Percentiles rank a stretch among this genome's conserved stretches.
Conservation (phyloP, 306 rosid species). For the Erythrophleum fordii region DNA sequence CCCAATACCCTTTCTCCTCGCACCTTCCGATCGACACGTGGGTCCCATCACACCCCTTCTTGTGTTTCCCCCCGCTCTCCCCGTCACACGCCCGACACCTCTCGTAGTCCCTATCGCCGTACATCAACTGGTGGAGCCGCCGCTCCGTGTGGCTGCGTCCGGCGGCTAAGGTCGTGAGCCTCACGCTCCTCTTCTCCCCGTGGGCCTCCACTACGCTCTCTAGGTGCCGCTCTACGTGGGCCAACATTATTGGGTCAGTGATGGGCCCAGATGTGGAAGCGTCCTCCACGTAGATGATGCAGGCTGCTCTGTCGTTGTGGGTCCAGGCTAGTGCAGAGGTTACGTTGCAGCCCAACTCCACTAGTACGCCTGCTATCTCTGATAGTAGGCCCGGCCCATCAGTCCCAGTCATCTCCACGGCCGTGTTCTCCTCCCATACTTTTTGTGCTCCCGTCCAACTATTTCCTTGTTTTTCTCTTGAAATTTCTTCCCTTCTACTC, state of each 20-base stretch:
- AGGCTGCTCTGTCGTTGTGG: conserved; percentile 64
- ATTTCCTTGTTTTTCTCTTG: conserved; percentile 31
- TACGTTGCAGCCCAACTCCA: conserved; percentile 63
- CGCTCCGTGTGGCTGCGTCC: conserved; percentile 72
- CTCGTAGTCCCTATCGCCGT: conserved; percentile 66
- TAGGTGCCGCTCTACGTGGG: conserved; percentile 64
- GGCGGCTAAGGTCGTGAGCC: conserved; percentile 45
- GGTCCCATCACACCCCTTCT: conserved; percentile 71
- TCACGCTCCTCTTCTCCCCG: conserved; percentile 61
- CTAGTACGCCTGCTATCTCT: conserved; percentile 70
- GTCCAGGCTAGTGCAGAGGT: conserved; percentile 81
- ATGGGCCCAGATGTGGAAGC: conserved; percentile 61
- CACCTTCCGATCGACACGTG: conserved; percentile 66
- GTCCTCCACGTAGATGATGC: conserved; percentile 68
- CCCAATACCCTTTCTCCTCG: conserved; percentile 73
- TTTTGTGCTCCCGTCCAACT: conserved; percentile 31
- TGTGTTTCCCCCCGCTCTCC: conserved; percentile 46
- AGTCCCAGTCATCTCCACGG: conserved; percentile 68
- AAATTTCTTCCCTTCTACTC: conserved; percentile 45
- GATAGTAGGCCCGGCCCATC: conserved; percentile 84
- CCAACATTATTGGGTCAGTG: conserved; percentile 53
- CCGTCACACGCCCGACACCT: conserved; percentile 55
- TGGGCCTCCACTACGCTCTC: conserved; percentile 72
- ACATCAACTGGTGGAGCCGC: conserved; percentile 92
- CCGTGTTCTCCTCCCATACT: conserved; percentile 46